A percentile compares a stretch with the other conserved stretches of the same genome.
Conservation (phyloP, 2,329 filamentous ascomycete genomes). For the Aurifilum marmelostoma region DNA sequence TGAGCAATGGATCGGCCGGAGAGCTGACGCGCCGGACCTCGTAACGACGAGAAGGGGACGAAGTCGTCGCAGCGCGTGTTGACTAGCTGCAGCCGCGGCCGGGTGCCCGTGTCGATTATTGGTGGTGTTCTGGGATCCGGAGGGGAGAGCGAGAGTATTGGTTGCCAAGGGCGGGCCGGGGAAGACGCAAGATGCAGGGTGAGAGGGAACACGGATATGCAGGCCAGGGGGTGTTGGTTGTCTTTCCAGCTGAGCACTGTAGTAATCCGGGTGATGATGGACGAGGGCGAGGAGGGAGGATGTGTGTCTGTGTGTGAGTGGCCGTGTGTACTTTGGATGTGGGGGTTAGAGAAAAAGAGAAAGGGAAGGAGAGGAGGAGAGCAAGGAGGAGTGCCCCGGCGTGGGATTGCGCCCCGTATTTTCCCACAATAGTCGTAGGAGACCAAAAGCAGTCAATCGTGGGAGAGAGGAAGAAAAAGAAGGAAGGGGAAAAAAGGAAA, state of each 20-base stretch:
- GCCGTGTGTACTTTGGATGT: not conserved
- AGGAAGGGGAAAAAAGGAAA: not conserved
- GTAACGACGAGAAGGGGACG: not conserved
- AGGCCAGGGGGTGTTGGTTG: not conserved
- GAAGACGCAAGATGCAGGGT: slow-evolving; percentile 21
- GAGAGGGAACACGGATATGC: not conserved
- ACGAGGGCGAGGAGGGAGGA: not conserved
- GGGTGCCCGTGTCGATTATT: slow-evolving; percentile 22
- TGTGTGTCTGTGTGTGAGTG: not conserved
- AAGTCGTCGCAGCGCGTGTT: slow-evolving; percentile 17
- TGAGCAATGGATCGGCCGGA: slow-evolving; percentile 10
- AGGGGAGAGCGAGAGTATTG: slow-evolving; percentile 10
- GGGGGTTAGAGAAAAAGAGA: no score
- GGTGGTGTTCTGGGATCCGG: slow-evolving; percentile 9
- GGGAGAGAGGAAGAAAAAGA: not conserved
- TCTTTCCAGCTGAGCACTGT: not conserved
- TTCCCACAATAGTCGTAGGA: not conserved
- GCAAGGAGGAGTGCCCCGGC: not conserved
- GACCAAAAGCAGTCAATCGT: not conserved
- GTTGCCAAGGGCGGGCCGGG: slow-evolving; percentile 21
- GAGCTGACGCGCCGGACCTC: slow-evolving; percentile 6
- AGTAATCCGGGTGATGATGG: not conserved
- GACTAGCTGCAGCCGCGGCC: slow-evolving; percentile 25
- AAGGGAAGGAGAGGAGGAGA: not conserved
- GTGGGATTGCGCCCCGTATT: not conserved